Evolutionary conservation across 306 rosid species (phyloP).

Genomic region (Senna tora): DNA sequence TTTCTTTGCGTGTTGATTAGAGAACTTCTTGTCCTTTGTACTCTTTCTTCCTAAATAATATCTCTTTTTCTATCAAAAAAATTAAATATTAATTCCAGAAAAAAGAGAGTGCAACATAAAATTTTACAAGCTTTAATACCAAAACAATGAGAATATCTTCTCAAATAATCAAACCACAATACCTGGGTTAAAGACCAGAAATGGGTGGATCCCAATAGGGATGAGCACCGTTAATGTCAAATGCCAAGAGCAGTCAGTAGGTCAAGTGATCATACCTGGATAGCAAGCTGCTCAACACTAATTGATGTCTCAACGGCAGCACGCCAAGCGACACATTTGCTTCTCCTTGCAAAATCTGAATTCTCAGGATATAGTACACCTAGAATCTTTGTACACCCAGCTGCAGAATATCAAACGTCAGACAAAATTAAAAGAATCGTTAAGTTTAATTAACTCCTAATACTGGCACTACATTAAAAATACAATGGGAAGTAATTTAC

Average conservation of each 20-base stretch:
- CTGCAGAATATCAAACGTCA: conserved; percentile 68
- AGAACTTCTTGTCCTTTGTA: no score
- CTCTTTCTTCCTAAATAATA: no score
- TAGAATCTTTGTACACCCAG: conserved; percentile 78
- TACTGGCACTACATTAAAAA: conserved; percentile 36
- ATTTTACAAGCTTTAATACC: not conserved
- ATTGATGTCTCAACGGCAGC: conserved; percentile 89
- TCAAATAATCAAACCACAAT: conserved; percentile 24
- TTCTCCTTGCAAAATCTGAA: conserved; percentile 91
- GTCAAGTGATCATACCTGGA: conserved; percentile 62
- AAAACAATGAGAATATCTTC: conserved; percentile 11
- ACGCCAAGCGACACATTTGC: conserved; percentile 79
- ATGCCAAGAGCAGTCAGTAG: conserved; percentile 29
- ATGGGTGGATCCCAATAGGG: not conserved
- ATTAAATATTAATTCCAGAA: not conserved
- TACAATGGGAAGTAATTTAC: conserved; percentile 36
- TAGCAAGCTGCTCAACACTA: conserved; percentile 86
- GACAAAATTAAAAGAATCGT: conserved; percentile 52
- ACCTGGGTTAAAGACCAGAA: conserved; percentile 17
- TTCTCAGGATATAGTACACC: conserved; percentile 89
- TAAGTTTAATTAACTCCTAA: conserved; percentile 48
- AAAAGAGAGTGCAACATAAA: conserved; percentile 14
- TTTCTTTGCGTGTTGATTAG: no score
- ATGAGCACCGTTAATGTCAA: conserved; percentile 33
- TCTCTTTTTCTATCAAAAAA: no score